Base-by-base conservation (phyloP, 2,329 filamentous ascomycete genomes). In the Rasamsonia emersonii region DNA sequence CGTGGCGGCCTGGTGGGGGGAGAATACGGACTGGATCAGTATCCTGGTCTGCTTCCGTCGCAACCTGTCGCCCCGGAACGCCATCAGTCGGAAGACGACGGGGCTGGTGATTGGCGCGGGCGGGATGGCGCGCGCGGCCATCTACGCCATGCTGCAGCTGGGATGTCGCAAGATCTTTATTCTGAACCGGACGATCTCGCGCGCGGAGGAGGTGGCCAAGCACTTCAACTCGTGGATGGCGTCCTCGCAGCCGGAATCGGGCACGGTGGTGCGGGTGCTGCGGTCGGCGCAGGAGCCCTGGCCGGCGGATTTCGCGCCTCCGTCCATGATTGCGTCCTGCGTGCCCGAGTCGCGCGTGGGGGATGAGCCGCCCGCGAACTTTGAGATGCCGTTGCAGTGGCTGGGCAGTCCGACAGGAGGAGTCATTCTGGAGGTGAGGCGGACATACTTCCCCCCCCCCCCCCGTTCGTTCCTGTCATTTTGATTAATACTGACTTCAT, bases 91-190 rank as follows among this genome's bases (percentile, higher is more conserved):
- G 7, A 67, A 61, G 28, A 70, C 64, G 1, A 70, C 68, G 4
- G 70, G 64, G 9, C 51, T 77, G 3, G 61, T 77, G 3, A 64
- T 74, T 40, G 73, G 73, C 7, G 70, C 72, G n/a, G 73, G 73
- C 25, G 82, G 83, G 5, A 88, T 88, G 82, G 82, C 80, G 6
- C 70, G 83, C 38, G 81, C 82, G 3, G 79, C 82, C 2, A 73
- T 85, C 2, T 89, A 89, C 45, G 77, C 82, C 2, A 77, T 89
- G 72, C 67, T 88, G 15, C 80, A 83, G 45, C 66, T 88, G 5
- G 83, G 82, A 3, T 82, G 86, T 29, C 75, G 75, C 38, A 82
- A 82, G 42, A 81, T 89, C 28, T 77, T 81, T 42, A 71, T 89
- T 14, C 78, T 74, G 53, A 88, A 89, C 46, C 70, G 83, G 17